phyloP scores from a whole-genome alignment of 306 rosid species.

The Mimosa bimucronata region DNA sequence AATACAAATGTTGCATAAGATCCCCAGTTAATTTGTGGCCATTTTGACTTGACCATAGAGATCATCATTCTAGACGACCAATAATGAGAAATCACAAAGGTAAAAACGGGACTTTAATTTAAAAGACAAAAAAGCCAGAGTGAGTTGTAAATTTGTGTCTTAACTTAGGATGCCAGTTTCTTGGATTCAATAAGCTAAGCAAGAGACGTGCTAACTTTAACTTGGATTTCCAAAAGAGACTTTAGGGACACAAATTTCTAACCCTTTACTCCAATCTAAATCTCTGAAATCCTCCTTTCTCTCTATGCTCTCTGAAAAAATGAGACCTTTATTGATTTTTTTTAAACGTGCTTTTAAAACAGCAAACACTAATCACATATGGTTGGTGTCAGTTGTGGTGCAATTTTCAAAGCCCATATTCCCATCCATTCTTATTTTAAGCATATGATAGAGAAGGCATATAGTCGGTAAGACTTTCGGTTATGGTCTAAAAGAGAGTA shows the following conservation, averaged over 20 bases:
- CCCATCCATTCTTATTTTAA: slow-evolving; percentile 36
- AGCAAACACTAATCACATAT: slow-evolving; percentile 39
- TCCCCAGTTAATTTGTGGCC: slow-evolving; percentile 33
- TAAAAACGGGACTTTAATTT: slow-evolving; percentile 30
- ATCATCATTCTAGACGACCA: slow-evolving; percentile 49
- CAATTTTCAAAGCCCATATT: slow-evolving; percentile 51
- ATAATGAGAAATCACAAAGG: slow-evolving; percentile 40
- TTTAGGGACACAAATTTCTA: slow-evolving; percentile 77
- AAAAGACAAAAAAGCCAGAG: not conserved
- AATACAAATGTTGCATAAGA: slow-evolving; percentile 26
- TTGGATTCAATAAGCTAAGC: slow-evolving; percentile 67
- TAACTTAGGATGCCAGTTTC: slow-evolving; percentile 73
- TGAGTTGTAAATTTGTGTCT: not conserved
- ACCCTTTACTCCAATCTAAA: slow-evolving; percentile 49
- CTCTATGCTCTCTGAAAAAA: slow-evolving; percentile 39
- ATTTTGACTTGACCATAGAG: slow-evolving; percentile 54
- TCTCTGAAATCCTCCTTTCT: slow-evolving; percentile 29
- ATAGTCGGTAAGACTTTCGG: slow-evolving; percentile 43
- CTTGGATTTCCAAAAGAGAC: slow-evolving; percentile 59
- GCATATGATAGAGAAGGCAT: slow-evolving; percentile 9
- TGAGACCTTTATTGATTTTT: slow-evolving; percentile 28
- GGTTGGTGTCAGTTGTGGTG: slow-evolving; percentile 58
- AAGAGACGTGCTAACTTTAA: slow-evolving; percentile 43
- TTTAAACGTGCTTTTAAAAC: slow-evolving; percentile 38
- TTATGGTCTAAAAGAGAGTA: slow-evolving; percentile 61